phyloP scores from a whole-genome alignment of 1,139 yeast genomes.

The Williopsis jadinii region DNA sequence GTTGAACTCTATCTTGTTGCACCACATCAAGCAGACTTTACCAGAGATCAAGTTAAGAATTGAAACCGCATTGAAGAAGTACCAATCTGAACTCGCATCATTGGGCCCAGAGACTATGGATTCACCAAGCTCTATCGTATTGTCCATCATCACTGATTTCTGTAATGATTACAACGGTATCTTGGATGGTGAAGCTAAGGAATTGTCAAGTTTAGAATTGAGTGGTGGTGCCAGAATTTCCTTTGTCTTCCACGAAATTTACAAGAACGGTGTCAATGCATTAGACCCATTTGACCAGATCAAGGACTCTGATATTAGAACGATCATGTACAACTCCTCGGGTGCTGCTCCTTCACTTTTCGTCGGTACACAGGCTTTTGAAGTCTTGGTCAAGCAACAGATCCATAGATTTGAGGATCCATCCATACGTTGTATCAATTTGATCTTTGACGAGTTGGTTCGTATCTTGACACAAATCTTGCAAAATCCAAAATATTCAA shows the following conservation, averaged over 20 bases:
- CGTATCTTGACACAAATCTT: constrained; percentile 84
- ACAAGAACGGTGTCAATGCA: constrained; percentile 86
- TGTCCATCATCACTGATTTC: constrained; percentile 87
- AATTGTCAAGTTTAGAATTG: constrained; percentile 75
- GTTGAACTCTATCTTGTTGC: constrained; percentile 80
- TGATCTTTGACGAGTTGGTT: constrained; percentile 91
- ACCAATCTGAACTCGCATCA: constrained; percentile 67
- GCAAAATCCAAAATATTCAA: constrained; percentile 70
- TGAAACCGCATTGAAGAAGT: constrained; percentile 75
- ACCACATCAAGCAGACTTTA: constrained; percentile 88
- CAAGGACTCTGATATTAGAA: constrained; percentile 93
- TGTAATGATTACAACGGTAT: constrained; percentile 89
- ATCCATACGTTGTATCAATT: constrained; percentile 75
- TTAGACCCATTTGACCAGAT: constrained; percentile 97
- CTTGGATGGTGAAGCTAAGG: constrained; percentile 89
- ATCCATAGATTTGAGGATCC: constrained; percentile 95
- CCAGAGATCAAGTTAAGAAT: constrained; percentile 92
- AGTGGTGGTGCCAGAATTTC: constrained; percentile 98
- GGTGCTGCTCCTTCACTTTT: constrained; percentile 97
- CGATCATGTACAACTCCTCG: constrained; percentile 94
- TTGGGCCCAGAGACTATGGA: constrained; percentile 86
- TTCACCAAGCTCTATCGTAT: constrained; percentile 82
- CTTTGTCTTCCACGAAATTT: constrained; percentile 95
- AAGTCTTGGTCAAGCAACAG: constrained; percentile 92
- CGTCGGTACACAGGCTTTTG: constrained; percentile 97